Percentiles rank a stretch among this genome's conserved stretches.
phyloP scores from a whole-genome alignment of 106 monocot species.

The Triglochin maritima region DNA sequence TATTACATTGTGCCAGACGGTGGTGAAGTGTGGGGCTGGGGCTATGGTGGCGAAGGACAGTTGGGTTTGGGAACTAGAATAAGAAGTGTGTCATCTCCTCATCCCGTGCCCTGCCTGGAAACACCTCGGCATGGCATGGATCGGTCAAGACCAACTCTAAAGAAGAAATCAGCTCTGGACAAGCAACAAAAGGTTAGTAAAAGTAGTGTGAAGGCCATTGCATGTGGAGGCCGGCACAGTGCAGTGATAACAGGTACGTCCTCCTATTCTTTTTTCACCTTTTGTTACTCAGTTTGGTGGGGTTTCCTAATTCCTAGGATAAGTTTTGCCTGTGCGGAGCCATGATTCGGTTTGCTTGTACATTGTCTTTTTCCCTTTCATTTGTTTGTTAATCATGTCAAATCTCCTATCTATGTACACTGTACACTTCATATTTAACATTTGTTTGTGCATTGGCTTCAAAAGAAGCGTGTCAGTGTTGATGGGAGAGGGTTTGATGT shows the following conservation, averaged over 20 bases:
- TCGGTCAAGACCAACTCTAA: slow-evolving; percentile 8
- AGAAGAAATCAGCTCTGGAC: slow-evolving; percentile 33
- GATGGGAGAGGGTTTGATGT: no score
- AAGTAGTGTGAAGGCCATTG: slow-evolving; percentile 74
- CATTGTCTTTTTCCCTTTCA: no score
- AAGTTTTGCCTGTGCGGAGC: no score
- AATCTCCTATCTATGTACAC: no score
- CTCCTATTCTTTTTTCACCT: not conserved
- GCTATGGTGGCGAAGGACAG: slow-evolving; percentile 98
- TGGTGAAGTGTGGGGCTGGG: slow-evolving; percentile 99
- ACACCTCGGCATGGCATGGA: slow-evolving; percentile 46
- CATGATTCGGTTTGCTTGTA: no score
- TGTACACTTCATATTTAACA: no score
- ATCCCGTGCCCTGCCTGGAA: slow-evolving; percentile 75
- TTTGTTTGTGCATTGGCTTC: no score
- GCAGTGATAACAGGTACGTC: slow-evolving; percentile 72
- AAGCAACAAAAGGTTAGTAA: slow-evolving; percentile 27
- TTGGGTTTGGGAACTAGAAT: slow-evolving; percentile 89
- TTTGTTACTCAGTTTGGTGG: not conserved
- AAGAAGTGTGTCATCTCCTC: slow-evolving; percentile 79
- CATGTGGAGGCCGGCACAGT: slow-evolving; percentile 98
- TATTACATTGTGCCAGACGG: slow-evolving; percentile 68
- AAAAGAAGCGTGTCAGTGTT: no score
- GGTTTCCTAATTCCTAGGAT: no score
- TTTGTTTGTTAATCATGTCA: no score